Evolutionary conservation across 495 filamentous ascomycete species (phyloP).

Genomic region (Aspergillus nidulans): DNA sequence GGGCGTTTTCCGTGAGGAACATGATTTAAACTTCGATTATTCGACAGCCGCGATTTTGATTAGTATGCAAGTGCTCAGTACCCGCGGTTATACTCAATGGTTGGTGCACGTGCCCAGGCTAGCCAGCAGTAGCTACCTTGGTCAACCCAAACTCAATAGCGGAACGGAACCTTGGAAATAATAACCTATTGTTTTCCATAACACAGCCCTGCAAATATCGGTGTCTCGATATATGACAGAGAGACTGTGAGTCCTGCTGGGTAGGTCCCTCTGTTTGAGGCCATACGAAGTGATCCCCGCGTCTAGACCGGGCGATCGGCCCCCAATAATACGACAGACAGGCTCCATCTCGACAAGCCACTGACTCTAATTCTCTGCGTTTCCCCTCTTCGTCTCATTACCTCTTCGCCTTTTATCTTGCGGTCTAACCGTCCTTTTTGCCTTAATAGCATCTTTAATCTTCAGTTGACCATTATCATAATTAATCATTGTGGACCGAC

Average conservation of each 20-base stretch:
- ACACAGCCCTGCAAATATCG: no score
- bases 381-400: conserved; percentile 14
- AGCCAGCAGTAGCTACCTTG: no score
- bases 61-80: no score
- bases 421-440: not conserved
- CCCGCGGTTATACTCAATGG: no score
- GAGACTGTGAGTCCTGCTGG: not conserved
- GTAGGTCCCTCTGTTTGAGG: no score
- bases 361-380: conserved; percentile 16
- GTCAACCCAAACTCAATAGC: no score
- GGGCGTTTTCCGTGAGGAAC: no score
- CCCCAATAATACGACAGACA: conserved; percentile 12
- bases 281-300: conserved; percentile 12
- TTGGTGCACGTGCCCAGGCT: no score
- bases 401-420: conserved; percentile 1
- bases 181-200: no score
- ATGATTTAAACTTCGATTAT: no score
- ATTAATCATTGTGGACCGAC: not conserved
- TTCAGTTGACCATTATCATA: not conserved
- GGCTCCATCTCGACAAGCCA: conserved; percentile 11
- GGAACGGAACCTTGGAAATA: no score
- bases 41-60: no score
- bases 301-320: conserved; percentile 26
- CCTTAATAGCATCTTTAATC: not conserved
- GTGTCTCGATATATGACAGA: conserved; percentile 37